Base-by-base conservation (phyloP, 768 basidiomycete genomes). In the Pulveroboletus ravenelii region DNA sequence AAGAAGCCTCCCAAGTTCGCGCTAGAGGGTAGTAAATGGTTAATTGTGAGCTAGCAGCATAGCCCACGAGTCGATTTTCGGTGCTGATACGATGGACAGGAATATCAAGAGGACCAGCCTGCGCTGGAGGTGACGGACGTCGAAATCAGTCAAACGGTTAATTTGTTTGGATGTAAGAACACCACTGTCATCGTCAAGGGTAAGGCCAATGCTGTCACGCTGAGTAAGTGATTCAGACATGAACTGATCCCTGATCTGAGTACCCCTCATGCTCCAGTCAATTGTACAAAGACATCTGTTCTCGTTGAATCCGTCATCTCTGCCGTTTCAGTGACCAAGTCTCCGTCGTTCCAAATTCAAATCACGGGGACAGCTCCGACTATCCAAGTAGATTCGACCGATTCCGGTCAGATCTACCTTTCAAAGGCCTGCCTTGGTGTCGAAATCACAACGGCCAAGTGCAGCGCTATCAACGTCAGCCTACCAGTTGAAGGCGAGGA, bases 221-320 rank as follows among this genome's bases (percentile, higher is more conserved):
- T 98, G 51, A 78, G 95, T 96, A 45, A 54, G 66, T 57, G 15
- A 25, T 30, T 1, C n/a, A 2, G 8, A 2, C 27, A 10, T 25
- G 41, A 1, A 15, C 17, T 39, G 10, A 20, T 39, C 13, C 14
- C 45, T 25, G 3, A 35, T 30, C 45, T 65, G 23, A 62, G 32
- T 9, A 7, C 6, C 27, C 12, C 2, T 39, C 27, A 49, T 41
- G 14, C 25, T 25, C 14, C 63, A 96, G 94, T 91, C 40, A 90
- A 91, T 65, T 94, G 92, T 70, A 78, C 76, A 35, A 93, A 93
- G 66, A 93, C 87, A 0, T 84, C 90, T 5, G 75, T 98, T 32
- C 80, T 97, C 30, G 80, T 98, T 20, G 89, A 95, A 34, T 92
- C 89, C 2, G 90, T 93, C 40, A 90, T 99, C n/a, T 90, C 96